Evolutionary conservation across 768 basidiomycete genomes (phyloP), one percentile per base, ranked within the genome.

Genomic region (Hypholoma fasciculare): DNA sequence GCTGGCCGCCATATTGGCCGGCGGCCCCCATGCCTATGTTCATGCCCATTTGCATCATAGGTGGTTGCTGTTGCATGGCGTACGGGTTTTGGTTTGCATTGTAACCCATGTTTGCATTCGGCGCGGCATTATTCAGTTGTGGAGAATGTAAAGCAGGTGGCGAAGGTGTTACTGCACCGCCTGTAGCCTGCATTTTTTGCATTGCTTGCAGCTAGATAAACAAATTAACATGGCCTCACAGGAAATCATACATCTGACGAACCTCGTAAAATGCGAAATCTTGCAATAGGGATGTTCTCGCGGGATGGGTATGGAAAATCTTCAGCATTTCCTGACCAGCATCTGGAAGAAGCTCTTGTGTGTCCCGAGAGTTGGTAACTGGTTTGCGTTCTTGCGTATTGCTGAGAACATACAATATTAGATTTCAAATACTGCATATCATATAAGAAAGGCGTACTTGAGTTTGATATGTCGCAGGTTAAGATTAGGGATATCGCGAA

Each of bases 361-460:
- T 98, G 70, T 99, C 97, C 61, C 97, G 86, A 7, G 95, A 97
- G 66, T 97, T 97, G 1, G 97, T 99, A 56, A 99, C 96, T 2
- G 97, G 96, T 74, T 98, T 99, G 67, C 94, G 88, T 72, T 99
- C 97, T 67, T 93, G 94, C 5, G 96, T 98, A 74, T 99, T 98
- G 71, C 93, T 96, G 57, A 39, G 34, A 23, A 17, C 20, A 52
- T 26, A 50, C 52, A 37, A 56, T 46, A 40, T 71, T 67, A 66
- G 56, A 36, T 52, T 55, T 63, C 38, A 16, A 34, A 38, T 14
- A 40, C 38, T 43, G 8, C 17, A 26, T 7, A 19, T 54, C 1
- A 42, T 54, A 7, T 56, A 52, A 36, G 59, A 36, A 58, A 58
- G 39, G 63, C 82, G 30, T 71, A 94, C 92, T 88, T 89, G 49